Evolutionary conservation across 257 asterid species (phyloP), one percentile per base, ranked within the genome.

Genomic region (Nicotiana knightiana): DNA sequence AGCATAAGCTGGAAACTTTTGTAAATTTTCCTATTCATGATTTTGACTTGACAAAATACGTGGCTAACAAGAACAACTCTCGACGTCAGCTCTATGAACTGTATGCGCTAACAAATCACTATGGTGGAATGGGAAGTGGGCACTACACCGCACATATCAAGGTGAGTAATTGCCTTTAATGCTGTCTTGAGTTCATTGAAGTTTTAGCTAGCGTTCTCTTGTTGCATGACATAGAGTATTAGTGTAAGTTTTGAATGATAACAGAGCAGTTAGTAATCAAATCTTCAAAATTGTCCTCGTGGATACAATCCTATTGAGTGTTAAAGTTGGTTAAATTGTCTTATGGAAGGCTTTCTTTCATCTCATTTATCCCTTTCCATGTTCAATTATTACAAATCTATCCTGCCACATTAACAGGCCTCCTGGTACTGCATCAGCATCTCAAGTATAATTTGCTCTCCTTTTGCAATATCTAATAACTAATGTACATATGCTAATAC

Each of bases 41-140:
- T 88, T 94, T 96, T 24, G 97, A 96, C 86, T 84, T 96, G 90
- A 94, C 98, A 73, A 94, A 91, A 76, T 96, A 96, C 63, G 91
- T 96, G n/a, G 97, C 98, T 65, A 93, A 92, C 94, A 96, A 94
- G 91, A 94, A 91, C 92, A 93, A 89, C 89, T 84, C 93, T 59
- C 91, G 73, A 43, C 95, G 86, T 82, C 99, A 94, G 92, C 87
- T 91, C 82, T 96, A 96, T 79, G 98, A 96, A 86, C 96, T 96
- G 77, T 96, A 96, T 86, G 98, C 99, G 86, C 86, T 94, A 83
- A 96, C 92, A 71, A 96, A 96, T 89, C 99, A 96, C 86, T 94
- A 96, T 81, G 99, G 99, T 82, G 85, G 94, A 90, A 96, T 96
- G 99, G 99, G 99, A 85, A 94, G 98, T 85, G 99, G 99, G 53